Base-by-base conservation (phyloP, 2,329 filamentous ascomycete species). In the Chrysosporium queenslandicum region DNA sequence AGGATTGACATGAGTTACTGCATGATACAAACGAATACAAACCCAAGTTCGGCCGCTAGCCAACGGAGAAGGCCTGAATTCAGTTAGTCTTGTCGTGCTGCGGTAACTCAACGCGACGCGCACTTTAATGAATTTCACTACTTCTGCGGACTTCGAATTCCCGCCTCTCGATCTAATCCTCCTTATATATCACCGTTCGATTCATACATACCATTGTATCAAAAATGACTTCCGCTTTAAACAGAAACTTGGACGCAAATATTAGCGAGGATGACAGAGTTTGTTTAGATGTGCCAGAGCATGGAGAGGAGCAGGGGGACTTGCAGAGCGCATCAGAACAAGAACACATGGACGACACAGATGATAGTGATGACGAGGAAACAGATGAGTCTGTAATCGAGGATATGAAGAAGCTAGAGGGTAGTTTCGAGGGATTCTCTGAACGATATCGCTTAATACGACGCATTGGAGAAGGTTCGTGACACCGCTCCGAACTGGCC, bases 371-470 rank as follows among this genome's bases (percentile, higher is more conserved):
- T 12, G 63, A 63, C 42, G 68, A 68, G 14, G 67, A 71, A 37
- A 61, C 68, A 25, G 71, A 75, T 39, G 69, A 71, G 50, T 67
- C 65, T 1, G 86, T 95, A 12, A 79, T 82, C 56, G 82, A 89
- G 50, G 92, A 98, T 67, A 98, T 98, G 80, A 80, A 82, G 49
- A 87, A 83, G 59, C 81, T 98, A 53, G 83, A 91, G 61, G 76
- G 81, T 50, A 85, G 82, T 30, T 96, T 97, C 66, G 83, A 83
- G 34, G 87, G 86, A 48, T 94, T 97, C 66, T 85, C 80, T 58
- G 78, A 87, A 61, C 82, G 84, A 53, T 98, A 91, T 70, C 83
- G 90, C 50, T 72, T 98, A 51, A 92, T 98, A 66, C 96, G 96
- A 71, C 85, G 91, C 57, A 98, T 98, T 64, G 92, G 92, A 64